Conservation (phyloP, 352 stramenopile genomes). For the Phytopythium boreale region DNA sequence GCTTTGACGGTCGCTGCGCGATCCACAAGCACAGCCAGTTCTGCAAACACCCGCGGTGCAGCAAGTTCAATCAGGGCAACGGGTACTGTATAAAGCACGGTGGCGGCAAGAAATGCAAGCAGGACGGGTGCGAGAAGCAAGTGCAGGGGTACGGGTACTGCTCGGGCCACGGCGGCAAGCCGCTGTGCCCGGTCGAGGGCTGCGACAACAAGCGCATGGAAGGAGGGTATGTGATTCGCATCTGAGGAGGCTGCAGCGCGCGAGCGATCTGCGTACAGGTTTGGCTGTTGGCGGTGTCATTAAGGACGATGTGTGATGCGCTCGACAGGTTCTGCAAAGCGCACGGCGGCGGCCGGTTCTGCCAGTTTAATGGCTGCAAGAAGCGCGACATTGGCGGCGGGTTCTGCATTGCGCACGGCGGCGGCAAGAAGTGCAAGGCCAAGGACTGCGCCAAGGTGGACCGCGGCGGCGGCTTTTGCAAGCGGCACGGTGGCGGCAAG, state of each 20-base stretch:
- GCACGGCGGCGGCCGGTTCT: slow-evolving; percentile 80
- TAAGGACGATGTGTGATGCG: neutral
- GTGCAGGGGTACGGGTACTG: slow-evolving; percentile 85
- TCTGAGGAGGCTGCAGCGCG: too few species aligned
- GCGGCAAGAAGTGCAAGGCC: slow-evolving; percentile 79
- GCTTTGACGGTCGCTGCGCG: slow-evolving; percentile 66
- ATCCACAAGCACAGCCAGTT: slow-evolving; percentile 87
- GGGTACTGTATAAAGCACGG: slow-evolving; percentile 85
- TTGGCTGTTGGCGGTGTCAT: slow-evolving; percentile 1
- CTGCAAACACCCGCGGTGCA: slow-evolving; percentile 72
- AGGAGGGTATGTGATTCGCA: slow-evolving; percentile 39
- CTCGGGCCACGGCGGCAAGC: slow-evolving; percentile 78
- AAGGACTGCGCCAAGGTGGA: slow-evolving; percentile 78
- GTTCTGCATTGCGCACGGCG: slow-evolving; percentile 83
- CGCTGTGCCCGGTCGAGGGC: slow-evolving; percentile 64
- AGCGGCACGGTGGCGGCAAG: slow-evolving; percentile 83
- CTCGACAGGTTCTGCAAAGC: slow-evolving; percentile 69
- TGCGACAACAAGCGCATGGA: slow-evolving; percentile 87
- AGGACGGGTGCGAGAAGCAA: slow-evolving; percentile 74
- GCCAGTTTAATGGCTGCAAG: slow-evolving; percentile 67
- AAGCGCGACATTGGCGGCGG: slow-evolving; percentile 85
- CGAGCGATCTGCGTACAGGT: too few species aligned
- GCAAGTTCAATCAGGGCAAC: slow-evolving; percentile 85
- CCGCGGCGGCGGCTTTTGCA: slow-evolving; percentile 77
- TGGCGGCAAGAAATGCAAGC: slow-evolving; percentile 82